These are phyloP conservation scores for Apiospora aurea DNA, from an alignment of 2,329 filamentous ascomycete genomes.

Conservation along the genomic window DNA sequence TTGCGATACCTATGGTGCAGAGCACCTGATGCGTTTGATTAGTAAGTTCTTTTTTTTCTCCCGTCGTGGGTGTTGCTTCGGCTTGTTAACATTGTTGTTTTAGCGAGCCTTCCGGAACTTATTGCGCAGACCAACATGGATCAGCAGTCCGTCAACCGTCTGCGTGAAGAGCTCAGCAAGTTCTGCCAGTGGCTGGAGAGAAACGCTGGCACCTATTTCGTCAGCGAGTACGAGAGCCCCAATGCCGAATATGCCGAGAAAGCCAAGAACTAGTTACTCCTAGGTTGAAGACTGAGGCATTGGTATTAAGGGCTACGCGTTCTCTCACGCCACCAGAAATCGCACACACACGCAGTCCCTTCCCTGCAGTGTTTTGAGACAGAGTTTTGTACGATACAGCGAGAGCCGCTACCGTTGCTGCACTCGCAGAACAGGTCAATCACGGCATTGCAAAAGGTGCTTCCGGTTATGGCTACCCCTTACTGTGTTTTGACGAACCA, in stretches of 20 bases:
- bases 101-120: slow-evolving; percentile 90
- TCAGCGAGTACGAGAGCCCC: slow-evolving; percentile 76
- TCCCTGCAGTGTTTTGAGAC: background rate
- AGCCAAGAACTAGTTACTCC: slow-evolving; percentile 48
- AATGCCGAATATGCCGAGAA: slow-evolving; percentile 76
- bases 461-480: background rate
- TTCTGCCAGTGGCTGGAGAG: slow-evolving; percentile 86
- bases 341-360: background rate
- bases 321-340: background rate
- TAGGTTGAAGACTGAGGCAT: background rate
- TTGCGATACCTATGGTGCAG: slow-evolving; percentile 87
- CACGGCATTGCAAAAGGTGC: background rate
- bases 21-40: slow-evolving; percentile 88
- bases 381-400: slow-evolving; percentile 3
- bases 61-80: background rate
- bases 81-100: background rate
- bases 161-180: slow-evolving; percentile 87
- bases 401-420: background rate
- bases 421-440: background rate
- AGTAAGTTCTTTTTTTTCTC: slow-evolving; percentile 61
- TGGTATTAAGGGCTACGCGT: background rate
- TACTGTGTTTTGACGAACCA: background rate
- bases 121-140: slow-evolving; percentile 99
- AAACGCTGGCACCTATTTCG: slow-evolving; percentile 79
- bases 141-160: slow-evolving; percentile 82